Evolutionary conservation across 768 basidiomycete genomes (phyloP).

Genomic region (Dioszegia aurantiaca): DNA sequence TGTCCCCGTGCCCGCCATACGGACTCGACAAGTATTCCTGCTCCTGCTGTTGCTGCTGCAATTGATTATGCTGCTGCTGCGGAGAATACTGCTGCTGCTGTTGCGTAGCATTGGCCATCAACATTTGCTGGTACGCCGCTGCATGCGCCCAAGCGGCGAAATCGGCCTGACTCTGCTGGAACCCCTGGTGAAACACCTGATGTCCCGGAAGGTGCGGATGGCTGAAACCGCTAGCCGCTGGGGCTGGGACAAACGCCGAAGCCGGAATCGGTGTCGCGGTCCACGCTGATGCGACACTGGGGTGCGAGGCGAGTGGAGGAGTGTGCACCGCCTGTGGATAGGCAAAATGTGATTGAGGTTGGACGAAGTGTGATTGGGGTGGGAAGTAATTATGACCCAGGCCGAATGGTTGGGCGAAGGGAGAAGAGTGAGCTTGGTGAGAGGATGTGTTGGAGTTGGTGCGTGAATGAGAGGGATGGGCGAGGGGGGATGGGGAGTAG

Average conservation of each 20-base stretch:
- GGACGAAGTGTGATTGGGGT: conserved; percentile 22
- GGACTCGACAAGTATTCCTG: conserved; percentile 6
- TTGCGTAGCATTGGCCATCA: conserved; percentile 25
- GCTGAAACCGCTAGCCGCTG: conserved; percentile 12
- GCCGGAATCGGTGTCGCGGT: conserved; percentile 32
- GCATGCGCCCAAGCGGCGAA: conserved; percentile 47
- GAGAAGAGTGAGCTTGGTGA: conserved; percentile 4
- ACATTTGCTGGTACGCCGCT: conserved; percentile 18
- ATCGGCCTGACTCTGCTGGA: conserved; percentile 43
- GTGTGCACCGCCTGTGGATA: not conserved
- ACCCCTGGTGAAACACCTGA: conserved; percentile 34
- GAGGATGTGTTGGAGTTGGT: conserved; percentile 22
- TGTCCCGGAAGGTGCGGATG: conserved; percentile 18
- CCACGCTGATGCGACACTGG: conserved; percentile 17
- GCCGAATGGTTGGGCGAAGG: conserved; percentile 7
- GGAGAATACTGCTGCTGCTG: conserved; percentile 17
- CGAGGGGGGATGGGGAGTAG: conserved; percentile 13
- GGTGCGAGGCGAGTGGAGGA: not conserved
- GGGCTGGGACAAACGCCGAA: conserved; percentile 23
- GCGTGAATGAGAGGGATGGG: conserved; percentile 6
- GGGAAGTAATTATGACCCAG: not conserved
- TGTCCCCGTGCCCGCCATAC: no score
- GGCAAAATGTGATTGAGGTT: not conserved
- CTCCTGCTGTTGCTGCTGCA: conserved; percentile 6
- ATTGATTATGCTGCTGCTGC: conserved; percentile 13